Percentiles rank a stretch among this genome's conserved stretches.
These are phyloP conservation scores for Globisporangium solare DNA, from an alignment of 352 stramenopile genomes.

Conservation along the genomic window DNA sequence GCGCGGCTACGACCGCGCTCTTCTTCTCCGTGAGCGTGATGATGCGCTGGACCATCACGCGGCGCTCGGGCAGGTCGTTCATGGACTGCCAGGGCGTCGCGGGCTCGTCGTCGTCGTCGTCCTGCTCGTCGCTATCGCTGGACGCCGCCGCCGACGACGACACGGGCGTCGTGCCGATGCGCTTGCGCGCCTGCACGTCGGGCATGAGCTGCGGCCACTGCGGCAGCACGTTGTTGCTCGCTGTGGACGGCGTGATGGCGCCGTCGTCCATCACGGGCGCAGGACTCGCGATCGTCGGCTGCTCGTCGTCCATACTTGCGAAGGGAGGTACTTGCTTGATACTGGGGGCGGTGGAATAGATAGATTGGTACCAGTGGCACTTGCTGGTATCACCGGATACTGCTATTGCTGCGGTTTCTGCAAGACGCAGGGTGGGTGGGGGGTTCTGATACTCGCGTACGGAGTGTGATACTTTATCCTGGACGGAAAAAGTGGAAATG, in stretches of 20 bases:
- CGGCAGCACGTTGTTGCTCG: conserved; percentile 16
- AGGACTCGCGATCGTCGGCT: conserved; percentile 2
- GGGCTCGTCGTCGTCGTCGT: conserved; percentile 3
- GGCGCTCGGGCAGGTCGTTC: conserved; percentile 53
- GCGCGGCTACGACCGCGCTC: conserved; percentile 3
- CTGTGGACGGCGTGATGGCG: conserved; percentile 19
- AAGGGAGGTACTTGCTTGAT: conserved; percentile 8
- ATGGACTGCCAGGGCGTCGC: conserved; percentile 47
- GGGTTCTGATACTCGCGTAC: conserved; percentile 4
- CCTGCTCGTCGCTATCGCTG: conserved; percentile 13
- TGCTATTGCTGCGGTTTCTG: neutral
- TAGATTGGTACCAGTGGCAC: neutral
- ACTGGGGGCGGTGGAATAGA: neutral
- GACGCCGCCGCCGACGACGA: conserved; percentile 13
- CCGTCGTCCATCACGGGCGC: neutral
- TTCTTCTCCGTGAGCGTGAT: conserved; percentile 48
- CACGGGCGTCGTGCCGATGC: conserved; percentile 17
- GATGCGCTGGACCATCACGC: conserved; percentile 69
- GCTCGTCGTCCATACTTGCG: neutral
- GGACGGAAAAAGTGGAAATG: conserved; percentile 24
- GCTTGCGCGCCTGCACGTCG: conserved; percentile 12
- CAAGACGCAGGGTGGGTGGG: neutral
- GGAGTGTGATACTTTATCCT: conserved; percentile 18
- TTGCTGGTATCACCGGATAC: neutral
- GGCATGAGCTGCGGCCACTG: conserved; percentile 28